phyloP scores from a whole-genome alignment of 2,329 filamentous ascomycete species.

The Rhinocladiella similis region DNA sequence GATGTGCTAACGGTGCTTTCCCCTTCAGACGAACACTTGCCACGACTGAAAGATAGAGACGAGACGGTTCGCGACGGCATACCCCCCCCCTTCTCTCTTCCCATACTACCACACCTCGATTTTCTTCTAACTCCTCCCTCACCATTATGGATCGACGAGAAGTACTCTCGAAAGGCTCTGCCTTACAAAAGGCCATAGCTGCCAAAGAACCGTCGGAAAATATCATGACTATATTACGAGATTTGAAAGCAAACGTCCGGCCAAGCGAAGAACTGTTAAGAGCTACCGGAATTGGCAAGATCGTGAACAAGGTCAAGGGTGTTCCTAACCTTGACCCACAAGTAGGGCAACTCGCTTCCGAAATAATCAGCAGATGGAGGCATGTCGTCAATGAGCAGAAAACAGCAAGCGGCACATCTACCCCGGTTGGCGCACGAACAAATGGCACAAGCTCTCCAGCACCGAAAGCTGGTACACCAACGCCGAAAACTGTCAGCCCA shows the following conservation, averaged over 20 bases:
- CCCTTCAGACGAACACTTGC: neutral
- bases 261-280: conserved; percentile 89
- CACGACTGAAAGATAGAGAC: neutral
- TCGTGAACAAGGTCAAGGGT: conserved; percentile 80
- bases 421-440: conserved; percentile 40
- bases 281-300: conserved; percentile 86
- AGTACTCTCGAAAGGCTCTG: conserved; percentile 73
- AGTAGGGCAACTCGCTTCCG: conserved; percentile 72
- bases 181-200: conserved; percentile 74
- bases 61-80: too few relatives aligned
- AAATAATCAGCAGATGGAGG: conserved; percentile 88
- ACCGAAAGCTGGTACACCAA: conserved; percentile 43
- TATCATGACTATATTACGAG: conserved; percentile 72
- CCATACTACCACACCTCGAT: neutral
- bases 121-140: neutral
- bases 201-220: conserved; percentile 72
- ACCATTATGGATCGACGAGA: conserved; percentile 74
- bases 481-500: conserved; percentile 30
- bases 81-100: neutral
- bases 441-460: conserved; percentile 58
- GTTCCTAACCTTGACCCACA: conserved; percentile 66
- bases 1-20: neutral
- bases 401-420: conserved; percentile 26
- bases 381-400: conserved; percentile 65
- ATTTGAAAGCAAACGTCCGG: conserved; percentile 75